A percentile compares a stretch with the other conserved stretches of the same genome.
Evolutionary conservation across 257 asterid genomes (phyloP).

Genomic region (Solanum sparsipilum): DNA sequence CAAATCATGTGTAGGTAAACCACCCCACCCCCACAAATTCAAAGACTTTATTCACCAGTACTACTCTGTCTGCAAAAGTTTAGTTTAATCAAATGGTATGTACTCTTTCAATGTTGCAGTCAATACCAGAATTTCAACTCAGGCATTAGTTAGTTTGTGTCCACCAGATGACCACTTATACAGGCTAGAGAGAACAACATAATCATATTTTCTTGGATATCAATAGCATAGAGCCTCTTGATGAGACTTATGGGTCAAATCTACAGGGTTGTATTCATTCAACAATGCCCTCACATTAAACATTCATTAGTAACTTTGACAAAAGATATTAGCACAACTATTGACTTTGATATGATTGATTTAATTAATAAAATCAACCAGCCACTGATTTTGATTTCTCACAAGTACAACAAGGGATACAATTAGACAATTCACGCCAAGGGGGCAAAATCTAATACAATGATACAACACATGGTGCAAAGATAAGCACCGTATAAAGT

Average conservation of each 20-base stretch:
- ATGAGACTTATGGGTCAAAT: background rate
- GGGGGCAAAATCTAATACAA: background rate
- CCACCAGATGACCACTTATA: background rate
- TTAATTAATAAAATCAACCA: background rate
- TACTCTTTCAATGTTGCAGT: background rate
- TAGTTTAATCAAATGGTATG: background rate
- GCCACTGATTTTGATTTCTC: background rate
- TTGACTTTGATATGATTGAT: background rate
- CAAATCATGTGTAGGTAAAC: background rate
- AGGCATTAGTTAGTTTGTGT: background rate
- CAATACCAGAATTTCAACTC: background rate
- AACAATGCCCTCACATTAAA: background rate
- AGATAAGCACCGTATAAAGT: background rate
- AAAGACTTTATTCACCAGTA: background rate
- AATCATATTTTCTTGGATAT: background rate
- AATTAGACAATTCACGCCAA: background rate
- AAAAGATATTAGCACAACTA: background rate
- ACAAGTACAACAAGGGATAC: background rate
- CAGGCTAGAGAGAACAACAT: background rate
- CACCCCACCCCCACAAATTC: background rate
- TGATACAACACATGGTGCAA: background rate
- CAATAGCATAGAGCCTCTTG: background rate
- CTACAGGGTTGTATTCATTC: background rate
- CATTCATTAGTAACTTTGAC: background rate
- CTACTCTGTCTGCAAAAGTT: background rate